Evolutionary conservation across 768 basidiomycete species (phyloP).

Genomic region (Crucibulum laeve): DNA sequence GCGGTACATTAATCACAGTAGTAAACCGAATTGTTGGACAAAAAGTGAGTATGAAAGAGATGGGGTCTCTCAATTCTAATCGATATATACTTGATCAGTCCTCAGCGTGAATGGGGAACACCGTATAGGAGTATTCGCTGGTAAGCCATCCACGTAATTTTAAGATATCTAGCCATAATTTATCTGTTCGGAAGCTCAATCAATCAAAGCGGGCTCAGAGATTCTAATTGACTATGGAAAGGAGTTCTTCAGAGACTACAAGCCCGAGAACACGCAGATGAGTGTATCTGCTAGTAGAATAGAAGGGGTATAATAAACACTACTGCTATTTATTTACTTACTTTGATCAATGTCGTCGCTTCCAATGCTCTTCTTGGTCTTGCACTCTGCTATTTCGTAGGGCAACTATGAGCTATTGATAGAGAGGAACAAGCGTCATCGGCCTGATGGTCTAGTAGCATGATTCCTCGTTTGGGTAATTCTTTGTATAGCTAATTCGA

Average conservation of each 20-base stretch:
- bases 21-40: conserved; percentile 5
- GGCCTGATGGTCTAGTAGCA: conserved; percentile 22
- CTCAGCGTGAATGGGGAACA: conserved; percentile 8
- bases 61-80: not conserved
- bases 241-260: conserved; percentile 5
- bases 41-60: conserved; percentile 1
- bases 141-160: not conserved
- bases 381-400: too few relatives aligned
- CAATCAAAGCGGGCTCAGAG: conserved; percentile 10
- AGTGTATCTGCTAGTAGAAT: too few relatives aligned
- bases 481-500: conserved; percentile 7
- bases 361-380: too few relatives aligned
- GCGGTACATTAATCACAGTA: conserved; percentile 8
- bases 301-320: too few relatives aligned
- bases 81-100: not conserved
- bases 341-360: too few relatives aligned
- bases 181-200: conserved; percentile 3
- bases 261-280: not conserved
- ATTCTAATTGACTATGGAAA: conserved; percentile 13
- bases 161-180: too few relatives aligned
- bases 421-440: too few relatives aligned
- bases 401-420: too few relatives aligned
- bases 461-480: conserved; percentile 18
- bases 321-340: too few relatives aligned
- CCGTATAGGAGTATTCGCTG: conserved; percentile 10